Base-by-base conservation (phyloP, 2,329 filamentous ascomycete genomes). In the Fusarium sp. region DNA sequence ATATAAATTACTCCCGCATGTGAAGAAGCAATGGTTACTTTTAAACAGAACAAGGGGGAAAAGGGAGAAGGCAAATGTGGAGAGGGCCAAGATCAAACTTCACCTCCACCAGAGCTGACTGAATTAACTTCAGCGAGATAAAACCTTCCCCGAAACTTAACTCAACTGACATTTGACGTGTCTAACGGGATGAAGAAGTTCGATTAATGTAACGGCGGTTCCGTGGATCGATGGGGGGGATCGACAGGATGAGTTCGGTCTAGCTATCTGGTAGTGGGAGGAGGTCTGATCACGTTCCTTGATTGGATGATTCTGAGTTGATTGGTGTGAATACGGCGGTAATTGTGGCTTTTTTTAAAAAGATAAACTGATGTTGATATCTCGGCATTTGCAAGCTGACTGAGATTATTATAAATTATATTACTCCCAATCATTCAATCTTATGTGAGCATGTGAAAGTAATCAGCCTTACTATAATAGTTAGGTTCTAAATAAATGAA, bases 121-220 rank as follows among this genome's bases (percentile, higher is more conserved):
- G 42, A 46, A 53, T 49, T 42, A 20, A 48, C 18, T 27, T 50
- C 38, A 18, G 32, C 15, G 15, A 41, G 48, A 67, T 23, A 40
- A 38, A 40, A 38, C 4, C 23, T 23, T 23, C 23, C 23, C 23
- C 23, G 23, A 23, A 7, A 14, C 30, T 35, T 50, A 35, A 20
- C 46, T 6, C 18, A 35, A 46, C 52, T 27, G 60, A 26, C 42
- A 32, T 66, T 45, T 20, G 40, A 38, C 30, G 44, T n/a, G 27
- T 41, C 64, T 62, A 67, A 67, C 42, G 57, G 26, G 38, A 67
- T 62, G 20, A 50, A 67, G 64, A 46, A 67, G 63, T 13, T 60
- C 45, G 42, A 50, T 49, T 35, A 41, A 50, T 67, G 38, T 40
- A 50, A 62, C 44, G 30, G 14, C 37, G 57, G 44, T 42, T 64